Base-by-base conservation (phyloP, 805 yeast genomes). In the Priceomyces haplophilus region DNA sequence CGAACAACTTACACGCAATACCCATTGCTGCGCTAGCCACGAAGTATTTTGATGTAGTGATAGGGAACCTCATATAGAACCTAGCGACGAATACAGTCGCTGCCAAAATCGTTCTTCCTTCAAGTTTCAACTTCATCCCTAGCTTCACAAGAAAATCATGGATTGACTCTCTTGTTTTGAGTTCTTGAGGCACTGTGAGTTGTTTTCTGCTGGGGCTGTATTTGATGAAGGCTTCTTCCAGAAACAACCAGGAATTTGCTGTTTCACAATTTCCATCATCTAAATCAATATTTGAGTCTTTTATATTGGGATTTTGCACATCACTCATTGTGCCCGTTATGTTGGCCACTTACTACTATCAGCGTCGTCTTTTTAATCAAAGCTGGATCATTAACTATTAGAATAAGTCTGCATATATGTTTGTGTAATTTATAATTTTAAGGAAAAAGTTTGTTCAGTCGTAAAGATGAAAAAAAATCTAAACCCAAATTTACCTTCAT, bases 21-120 rank as follows among this genome's bases (percentile, higher is more conserved):
- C 72, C 62, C 7, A 70, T 46, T 4, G 75, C 75, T 3, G 75
- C 73, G 46, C 68, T 58, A 3, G 73, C 74, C 21, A 70, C 73
- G 45, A 58, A 70, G 53, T 70, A 69, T 45, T 70, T 70, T 31
- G 75, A 69, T 12, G 65, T 58, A 13, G 75, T 64, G 25, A 70
- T 67, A 12, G 75, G 73, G 46, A 60, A 44, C 23, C 74, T 49
- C 73, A 67, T 66, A 47, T 66, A 70, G 43, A 58, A 69, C 7
- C 75, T 52, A 42, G 65, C 62, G 16, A 64, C 45, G 47, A 67
- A 69, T 15, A 70, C 49, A 3, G 74, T 65, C 10, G 76, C 70
- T 1, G 73, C 72, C 24, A 66, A 56, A n/a, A 70, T 68, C 33
- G 75, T 68, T 21, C 61, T 51, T 3, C 71, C 69, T 46, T 68